Percentiles rank a stretch among this genome's conserved stretches.
Conservation (phyloP, 2,329 filamentous ascomycete species). For the Ploettnerulaceae sp. region DNA sequence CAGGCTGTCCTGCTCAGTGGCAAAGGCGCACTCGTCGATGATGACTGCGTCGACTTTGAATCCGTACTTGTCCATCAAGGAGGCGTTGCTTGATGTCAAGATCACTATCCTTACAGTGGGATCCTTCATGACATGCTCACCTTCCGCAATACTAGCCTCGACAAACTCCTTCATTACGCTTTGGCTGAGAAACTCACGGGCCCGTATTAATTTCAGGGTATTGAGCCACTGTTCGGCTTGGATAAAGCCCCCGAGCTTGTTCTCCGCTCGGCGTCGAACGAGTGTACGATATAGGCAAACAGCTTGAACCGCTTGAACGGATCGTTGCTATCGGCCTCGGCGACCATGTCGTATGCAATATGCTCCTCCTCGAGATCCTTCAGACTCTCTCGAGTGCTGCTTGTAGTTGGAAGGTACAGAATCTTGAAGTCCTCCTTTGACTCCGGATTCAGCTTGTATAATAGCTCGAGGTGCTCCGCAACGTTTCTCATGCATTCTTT, state of each 20-base stretch:
- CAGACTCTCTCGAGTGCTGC: not conserved
- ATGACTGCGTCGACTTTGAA: not conserved
- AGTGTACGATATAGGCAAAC: not conserved
- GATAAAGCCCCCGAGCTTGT: not conserved
- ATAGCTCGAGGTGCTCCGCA: not conserved
- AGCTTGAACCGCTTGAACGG: not conserved
- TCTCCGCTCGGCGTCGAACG: not conserved
- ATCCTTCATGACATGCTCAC: not conserved
- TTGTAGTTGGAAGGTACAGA: not conserved
- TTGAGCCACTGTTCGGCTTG: conserved; percentile 3
- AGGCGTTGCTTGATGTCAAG: conserved; percentile 11
- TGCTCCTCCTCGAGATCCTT: not conserved
- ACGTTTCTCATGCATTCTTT: not conserved
- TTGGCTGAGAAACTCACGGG: not conserved
- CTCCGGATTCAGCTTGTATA: not conserved
- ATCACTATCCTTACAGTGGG: conserved; percentile 4
- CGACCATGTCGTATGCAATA: not conserved
- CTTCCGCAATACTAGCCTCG: not conserved
- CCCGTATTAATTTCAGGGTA: not conserved
- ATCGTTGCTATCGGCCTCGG: not conserved
- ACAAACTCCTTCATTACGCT: conserved; percentile 4
- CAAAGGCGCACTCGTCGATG: conserved; percentile 12
- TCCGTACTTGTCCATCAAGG: not conserved
- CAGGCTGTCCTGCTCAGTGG: not conserved
- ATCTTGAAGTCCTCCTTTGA: not conserved